Conservation (phyloP, 78 protist genomes). For the Tieghemostelium lacteum region DNA sequence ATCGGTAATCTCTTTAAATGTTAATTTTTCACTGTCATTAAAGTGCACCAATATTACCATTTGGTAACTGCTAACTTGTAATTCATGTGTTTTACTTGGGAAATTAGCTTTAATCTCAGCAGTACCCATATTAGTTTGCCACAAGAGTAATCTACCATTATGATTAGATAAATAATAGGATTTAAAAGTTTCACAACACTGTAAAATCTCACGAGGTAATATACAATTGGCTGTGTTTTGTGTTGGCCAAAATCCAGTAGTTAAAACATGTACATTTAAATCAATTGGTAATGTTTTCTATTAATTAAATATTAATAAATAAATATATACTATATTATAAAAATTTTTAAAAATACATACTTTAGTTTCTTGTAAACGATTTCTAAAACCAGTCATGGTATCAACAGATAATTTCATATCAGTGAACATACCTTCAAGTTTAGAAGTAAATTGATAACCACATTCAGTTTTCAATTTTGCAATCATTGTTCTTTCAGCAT, state of each 20-base stretch:
- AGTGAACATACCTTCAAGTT: conserved; percentile 97
- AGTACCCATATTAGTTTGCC: conserved; percentile 94
- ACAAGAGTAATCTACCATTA: conserved; percentile 91
- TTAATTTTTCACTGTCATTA: conserved; percentile 76
- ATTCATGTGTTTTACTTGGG: conserved; percentile 86
- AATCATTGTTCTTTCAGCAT: conserved; percentile 92
- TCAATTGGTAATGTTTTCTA: conserved; percentile 66
- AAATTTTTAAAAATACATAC: not conserved
- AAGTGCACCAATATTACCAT: conserved; percentile 90
- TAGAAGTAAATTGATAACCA: conserved; percentile 94
- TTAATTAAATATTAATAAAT: not conserved
- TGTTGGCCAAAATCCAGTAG: conserved; percentile 96
- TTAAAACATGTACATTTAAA: conserved; percentile 90
- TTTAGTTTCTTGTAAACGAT: conserved; percentile 22
- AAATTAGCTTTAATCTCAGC: conserved; percentile 90
- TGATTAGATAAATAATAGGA: conserved; percentile 85
- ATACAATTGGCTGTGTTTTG: conserved; percentile 56
- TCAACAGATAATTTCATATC: conserved; percentile 92
- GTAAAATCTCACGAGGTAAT: conserved; percentile 68
- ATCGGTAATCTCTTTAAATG: conserved; percentile 72
- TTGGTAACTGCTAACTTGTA: conserved; percentile 91
- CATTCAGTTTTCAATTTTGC: conserved; percentile 93
- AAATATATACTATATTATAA: not conserved
- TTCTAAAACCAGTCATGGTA: conserved; percentile 81
- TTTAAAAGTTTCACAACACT: conserved; percentile 83